A percentile compares a stretch with the other conserved stretches of the same genome.
Conservation (phyloP, 2,329 filamentous ascomycete species). For the Emmonsiellopsis sp. region DNA sequence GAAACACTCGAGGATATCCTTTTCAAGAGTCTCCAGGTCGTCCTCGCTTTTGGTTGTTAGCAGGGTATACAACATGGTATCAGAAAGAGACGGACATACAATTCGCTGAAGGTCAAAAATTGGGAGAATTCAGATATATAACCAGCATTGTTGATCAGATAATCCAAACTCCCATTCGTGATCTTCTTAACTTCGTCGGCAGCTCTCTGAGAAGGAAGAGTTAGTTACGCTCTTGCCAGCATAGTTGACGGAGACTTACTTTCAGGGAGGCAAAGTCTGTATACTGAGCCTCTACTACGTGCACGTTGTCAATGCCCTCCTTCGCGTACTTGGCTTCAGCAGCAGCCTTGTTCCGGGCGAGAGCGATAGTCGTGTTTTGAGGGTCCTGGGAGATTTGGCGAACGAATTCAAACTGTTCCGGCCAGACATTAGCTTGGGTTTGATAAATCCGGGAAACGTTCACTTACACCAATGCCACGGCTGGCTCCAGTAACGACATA, state of each 20-base stretch:
- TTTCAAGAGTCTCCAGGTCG: slow-evolving; percentile 26
- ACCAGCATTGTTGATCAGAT: slow-evolving; percentile 45
- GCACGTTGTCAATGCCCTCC: slow-evolving; percentile 32
- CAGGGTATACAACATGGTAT: not conserved
- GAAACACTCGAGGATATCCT: slow-evolving; percentile 26
- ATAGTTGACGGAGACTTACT: slow-evolving; percentile 10
- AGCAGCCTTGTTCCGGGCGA: slow-evolving; percentile 39
- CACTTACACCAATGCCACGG: slow-evolving; percentile 16
- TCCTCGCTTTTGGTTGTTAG: slow-evolving; percentile 17
- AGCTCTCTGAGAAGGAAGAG: slow-evolving; percentile 5
- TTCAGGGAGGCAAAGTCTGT: slow-evolving; percentile 32
- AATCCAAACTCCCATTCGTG: slow-evolving; percentile 38
- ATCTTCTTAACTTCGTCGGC: slow-evolving; percentile 20
- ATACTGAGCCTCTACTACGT: slow-evolving; percentile 41
- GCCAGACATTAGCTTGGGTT: not conserved
- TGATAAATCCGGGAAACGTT: not conserved
- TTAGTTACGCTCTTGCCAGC: no score
- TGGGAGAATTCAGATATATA: slow-evolving; percentile 21
- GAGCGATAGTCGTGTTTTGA: slow-evolving; percentile 38
- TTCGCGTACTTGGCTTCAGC: slow-evolving; percentile 37
- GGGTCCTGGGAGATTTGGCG: slow-evolving; percentile 37
- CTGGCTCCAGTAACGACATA: slow-evolving; percentile 20
- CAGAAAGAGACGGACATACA: slow-evolving; percentile 25
- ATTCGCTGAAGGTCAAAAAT: slow-evolving; percentile 25
- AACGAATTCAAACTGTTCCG: slow-evolving; percentile 42